Evolutionary conservation across 2,329 filamentous ascomycete species (phyloP), one percentile per base, ranked within the genome.

Genomic region (Colletotrichum lini): DNA sequence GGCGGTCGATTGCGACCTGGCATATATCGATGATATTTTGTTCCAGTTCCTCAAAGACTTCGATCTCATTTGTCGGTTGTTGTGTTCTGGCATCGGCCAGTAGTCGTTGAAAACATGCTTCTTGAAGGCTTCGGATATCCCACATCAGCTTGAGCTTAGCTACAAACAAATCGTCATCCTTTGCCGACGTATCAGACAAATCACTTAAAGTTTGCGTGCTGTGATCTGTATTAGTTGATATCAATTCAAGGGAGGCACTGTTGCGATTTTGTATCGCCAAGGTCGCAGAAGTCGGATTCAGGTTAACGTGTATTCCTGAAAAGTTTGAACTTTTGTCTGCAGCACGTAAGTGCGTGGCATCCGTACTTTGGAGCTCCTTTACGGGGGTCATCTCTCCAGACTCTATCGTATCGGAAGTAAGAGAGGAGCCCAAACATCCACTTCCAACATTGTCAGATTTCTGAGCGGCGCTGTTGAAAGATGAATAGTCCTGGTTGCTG

Each of bases 121-220:
- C 38, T 10, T 63, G 60, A 35, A 63, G 40, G 21, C 45, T 23
- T 54, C 49, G 53, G 16, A 53, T 63, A 7, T 67, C 64, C 50
- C 42, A 67, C 35, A 70, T 15, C 18, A 70, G 35, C 18, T 61
- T 50, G 13, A 38, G 50, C 35, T 50, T 70, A 35, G 56, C 63
- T 8, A 67, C 49, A 35, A 70, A 70, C 3, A 70, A 23, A 16
- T 50, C 63, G n/a, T 47, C 57, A 12, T 62, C 57, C 8, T 57
- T 21, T 21, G 21, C 44, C 1, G 40, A 63, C n/a, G 38, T 21
- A 18, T 18, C 23, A 8, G 49, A 54, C 8, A 18, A 23, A 54
- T 4, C 10, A 12, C 6, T 16, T 8, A 16, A 23, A 8, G 60
- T 63, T 21, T 63, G 60, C 6, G 49, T 63, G 49, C 60, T 4